These are phyloP conservation scores for Millerago galiae DNA, from an alignment of 805 yeast species.

Conservation along the genomic window DNA sequence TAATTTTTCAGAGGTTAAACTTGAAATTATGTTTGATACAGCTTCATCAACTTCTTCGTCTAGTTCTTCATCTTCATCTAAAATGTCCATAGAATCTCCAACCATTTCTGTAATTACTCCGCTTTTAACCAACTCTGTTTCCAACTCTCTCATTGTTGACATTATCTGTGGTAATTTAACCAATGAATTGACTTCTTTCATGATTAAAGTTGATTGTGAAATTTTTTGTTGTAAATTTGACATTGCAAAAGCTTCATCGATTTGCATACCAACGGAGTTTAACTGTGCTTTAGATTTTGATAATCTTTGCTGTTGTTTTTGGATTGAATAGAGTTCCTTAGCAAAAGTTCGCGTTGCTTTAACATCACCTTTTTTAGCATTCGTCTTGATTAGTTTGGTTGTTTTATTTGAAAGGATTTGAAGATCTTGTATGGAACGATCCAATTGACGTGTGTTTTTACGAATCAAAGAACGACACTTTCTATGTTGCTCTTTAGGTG, in stretches of 20 bases:
- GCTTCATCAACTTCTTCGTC: slow-evolving; percentile 62
- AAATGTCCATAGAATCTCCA: slow-evolving; percentile 74
- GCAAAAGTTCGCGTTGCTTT: slow-evolving; percentile 78
- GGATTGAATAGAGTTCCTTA: slow-evolving; percentile 66
- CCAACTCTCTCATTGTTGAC: slow-evolving; percentile 77
- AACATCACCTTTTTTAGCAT: slow-evolving; percentile 71
- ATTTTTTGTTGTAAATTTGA: slow-evolving; percentile 76
- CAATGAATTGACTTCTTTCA: slow-evolving; percentile 82
- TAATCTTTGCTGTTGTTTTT: slow-evolving; percentile 68
- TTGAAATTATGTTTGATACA: slow-evolving; percentile 54
- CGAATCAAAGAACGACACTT: slow-evolving; percentile 75
- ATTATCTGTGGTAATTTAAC: slow-evolving; percentile 74
- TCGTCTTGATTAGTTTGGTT: slow-evolving; percentile 61
- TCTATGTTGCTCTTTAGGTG: slow-evolving; percentile 80
- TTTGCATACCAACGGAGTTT: slow-evolving; percentile 79
- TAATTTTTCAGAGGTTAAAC: slow-evolving; percentile 37
- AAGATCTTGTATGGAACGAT: slow-evolving; percentile 54
- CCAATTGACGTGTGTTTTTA: slow-evolving; percentile 78
- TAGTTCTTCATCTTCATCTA: slow-evolving; percentile 58
- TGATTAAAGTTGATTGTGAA: slow-evolving; percentile 68
- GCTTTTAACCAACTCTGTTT: slow-evolving; percentile 78
- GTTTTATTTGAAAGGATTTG: slow-evolving; percentile 70
- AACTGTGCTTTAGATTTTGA: slow-evolving; percentile 79
- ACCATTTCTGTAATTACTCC: slow-evolving; percentile 94
- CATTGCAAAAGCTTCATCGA: slow-evolving; percentile 87